These are phyloP conservation scores for Sabuloglossum arenarium DNA, from an alignment of 495 filamentous ascomycete genomes.

Conservation along the genomic window DNA sequence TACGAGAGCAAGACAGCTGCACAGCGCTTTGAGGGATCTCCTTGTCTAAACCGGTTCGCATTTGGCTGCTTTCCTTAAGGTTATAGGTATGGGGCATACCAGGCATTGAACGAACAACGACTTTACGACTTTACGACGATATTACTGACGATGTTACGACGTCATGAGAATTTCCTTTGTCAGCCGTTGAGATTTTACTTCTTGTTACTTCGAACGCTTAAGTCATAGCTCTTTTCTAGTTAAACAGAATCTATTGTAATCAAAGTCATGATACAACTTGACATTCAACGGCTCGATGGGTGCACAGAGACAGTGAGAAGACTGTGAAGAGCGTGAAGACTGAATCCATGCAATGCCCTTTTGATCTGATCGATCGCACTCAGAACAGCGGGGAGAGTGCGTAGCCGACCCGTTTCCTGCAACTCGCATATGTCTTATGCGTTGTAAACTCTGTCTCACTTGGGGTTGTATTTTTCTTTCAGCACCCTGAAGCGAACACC, in stretches of 20 bases:
- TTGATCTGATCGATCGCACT: neutral
- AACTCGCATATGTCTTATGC: conserved; percentile 3
- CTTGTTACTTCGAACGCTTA: neutral
- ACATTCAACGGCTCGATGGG: neutral
- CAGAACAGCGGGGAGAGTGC: neutral
- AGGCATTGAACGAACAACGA: neutral
- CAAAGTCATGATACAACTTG: neutral
- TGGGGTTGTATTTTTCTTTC: conserved; percentile 84
- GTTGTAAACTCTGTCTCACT: conserved; percentile 13
- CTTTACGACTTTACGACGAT: neutral
- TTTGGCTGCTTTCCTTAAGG: conserved; percentile 2
- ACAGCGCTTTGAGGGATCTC: conserved; percentile 1
- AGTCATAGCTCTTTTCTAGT: neutral
- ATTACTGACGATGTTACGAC: neutral
- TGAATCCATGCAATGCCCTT: neutral
- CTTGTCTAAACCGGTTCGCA: neutral
- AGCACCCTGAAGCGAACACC: conserved; percentile 49
- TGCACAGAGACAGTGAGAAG: neutral
- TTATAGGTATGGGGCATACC: conserved; percentile 1
- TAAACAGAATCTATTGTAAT: neutral
- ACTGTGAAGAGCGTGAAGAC: too few species aligned
- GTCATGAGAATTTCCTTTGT: neutral
- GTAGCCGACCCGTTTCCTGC: conserved; percentile 2
- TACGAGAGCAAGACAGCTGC: neutral
- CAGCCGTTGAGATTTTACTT: neutral